Base-by-base conservation (phyloP, 1,284 basidiomycete genomes). In the Coriolopsis trogii region DNA sequence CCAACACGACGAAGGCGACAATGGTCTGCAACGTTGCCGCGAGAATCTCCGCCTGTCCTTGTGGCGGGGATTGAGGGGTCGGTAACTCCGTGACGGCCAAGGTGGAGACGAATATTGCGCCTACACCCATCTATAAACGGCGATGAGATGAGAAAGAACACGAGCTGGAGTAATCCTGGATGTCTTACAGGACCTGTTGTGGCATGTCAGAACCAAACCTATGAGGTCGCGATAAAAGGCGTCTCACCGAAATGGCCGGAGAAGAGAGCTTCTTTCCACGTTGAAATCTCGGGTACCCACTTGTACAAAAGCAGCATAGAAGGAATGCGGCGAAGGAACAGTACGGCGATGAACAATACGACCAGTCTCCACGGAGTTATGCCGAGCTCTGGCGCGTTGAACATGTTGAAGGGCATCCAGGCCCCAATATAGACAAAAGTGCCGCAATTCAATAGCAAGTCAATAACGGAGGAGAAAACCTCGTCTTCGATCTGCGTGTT, bases 371-470 rank as follows among this genome's bases (percentile, higher is more conserved):
- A 89, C 1, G 86, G 85, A 0, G 75, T 78, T 44, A 96, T 81
- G 0, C 85, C 85, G 15, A 93, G 70, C 6, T 75, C 76, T 0
- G 78, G 73, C 16, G 76, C 72, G 56, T 84, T 79, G 70, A 89
- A 95, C 8, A 79, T 67, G 6, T 75, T 63, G 67, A 95, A 95
- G 0, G 92, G 91, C 34, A 95, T 76, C 88, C 89, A 91, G 3
- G 94, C 92, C 28, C 93, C 93, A 49, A 95, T 93, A 69, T 94
- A 95, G 54, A 96, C 82, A 73, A 95, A 96, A 62, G 87, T 89
- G 6, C 80, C 87, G 63, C 88, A 91, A 66, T 95, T 95, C 63
- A 95, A 81, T 34, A 89, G 71, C 39, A 89, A 77, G 58, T 97
- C 94, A 60, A 98, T 87, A 45, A 97, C 91, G 37, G 91, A 89